Base-by-base conservation (phyloP, 2,329 filamentous ascomycete species). In the Alternaria sp. region DNA sequence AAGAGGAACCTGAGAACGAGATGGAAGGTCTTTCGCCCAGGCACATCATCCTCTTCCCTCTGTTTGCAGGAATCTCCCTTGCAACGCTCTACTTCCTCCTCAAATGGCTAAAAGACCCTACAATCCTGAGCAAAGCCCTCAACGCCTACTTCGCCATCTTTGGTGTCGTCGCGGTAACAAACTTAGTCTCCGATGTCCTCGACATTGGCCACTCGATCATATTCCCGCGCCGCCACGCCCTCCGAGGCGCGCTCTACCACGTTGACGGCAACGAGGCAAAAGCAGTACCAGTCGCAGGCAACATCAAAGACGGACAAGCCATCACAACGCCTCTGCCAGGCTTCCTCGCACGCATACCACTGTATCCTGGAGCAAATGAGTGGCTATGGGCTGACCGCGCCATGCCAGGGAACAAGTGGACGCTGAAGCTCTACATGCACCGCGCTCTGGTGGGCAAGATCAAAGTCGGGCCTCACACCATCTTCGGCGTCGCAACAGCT, bases 81-180 rank as follows among this genome's bases (percentile, higher is more conserved):
- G 84, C 88, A 40, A 87, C 87, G 5, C 82, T 98, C 11, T 98
- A 98, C 80, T 89, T 93, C 69, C 82, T 97, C 59, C 92, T 98
- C 73, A 92, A 96, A 75, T 95, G 90, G 85, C 85, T 97, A 54
- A 83, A 94, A 65, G 91, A 97, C 70, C 89, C 93, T 0, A 83
- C 88, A 10, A 81, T 96, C 23, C 79, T 98, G 70, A 97, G 94
- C 80, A 91, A 89, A 77, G 85, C 96, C 37, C 80, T 98, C 23
- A 89, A 91, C 37, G 87, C 85, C 71, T 97, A 98, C 80, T 93
- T 97, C 78, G 91, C 90, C 3, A 77, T 86, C 57, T 87, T 94
- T 72, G 92, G 91, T 0, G 78, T 96, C n/a, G 88, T 90, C 61
- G 92, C 91, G 60, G 83, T 95, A 14, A 83, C 88, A 8, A 88